A percentile compares a stretch with the other conserved stretches of the same genome.
phyloP scores from a whole-genome alignment of 2,329 filamentous ascomycete species.

The Aureobasidium uvarum region DNA sequence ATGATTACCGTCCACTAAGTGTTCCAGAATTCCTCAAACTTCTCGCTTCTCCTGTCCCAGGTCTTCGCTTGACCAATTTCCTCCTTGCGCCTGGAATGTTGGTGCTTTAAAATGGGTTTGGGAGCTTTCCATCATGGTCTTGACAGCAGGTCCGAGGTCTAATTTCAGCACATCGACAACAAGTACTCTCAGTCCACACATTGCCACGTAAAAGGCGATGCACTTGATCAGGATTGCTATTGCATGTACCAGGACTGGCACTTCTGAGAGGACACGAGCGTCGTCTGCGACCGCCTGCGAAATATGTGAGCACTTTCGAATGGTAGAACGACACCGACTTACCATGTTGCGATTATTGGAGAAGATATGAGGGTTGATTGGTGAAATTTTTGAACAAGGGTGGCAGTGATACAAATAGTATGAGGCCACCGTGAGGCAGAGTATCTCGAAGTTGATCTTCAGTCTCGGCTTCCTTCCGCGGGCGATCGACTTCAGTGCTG shows the following conservation, averaged over 20 bases:
- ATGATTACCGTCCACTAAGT: not conserved
- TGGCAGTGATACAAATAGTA: not conserved
- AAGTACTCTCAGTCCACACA: not conserved
- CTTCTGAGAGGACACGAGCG: not conserved
- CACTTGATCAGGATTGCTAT: not conserved
- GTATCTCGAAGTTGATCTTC: not conserved
- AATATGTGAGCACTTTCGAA: not conserved
- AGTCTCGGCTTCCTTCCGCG: not conserved
- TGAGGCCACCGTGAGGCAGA: too few species aligned
- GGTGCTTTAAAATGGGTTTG: not conserved
- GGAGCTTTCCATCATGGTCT: not conserved
- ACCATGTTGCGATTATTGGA: not conserved
- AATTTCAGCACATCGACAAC: not conserved
- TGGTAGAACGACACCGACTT: not conserved
- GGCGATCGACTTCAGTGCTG: not conserved
- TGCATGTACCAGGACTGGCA: not conserved
- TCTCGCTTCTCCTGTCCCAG: not conserved
- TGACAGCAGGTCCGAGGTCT: not conserved
- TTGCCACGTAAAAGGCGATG: conserved; percentile 3
- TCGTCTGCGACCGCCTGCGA: not conserved
- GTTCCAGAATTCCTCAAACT: not conserved
- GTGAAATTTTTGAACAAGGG: not conserved
- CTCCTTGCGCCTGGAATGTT: conserved; percentile 4
- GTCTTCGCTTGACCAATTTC: not conserved
- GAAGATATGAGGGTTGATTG: too few species aligned